Evolutionary conservation across 2,329 filamentous ascomycete genomes (phyloP).

Genomic region (Emmonsiellopsis sp.): DNA sequence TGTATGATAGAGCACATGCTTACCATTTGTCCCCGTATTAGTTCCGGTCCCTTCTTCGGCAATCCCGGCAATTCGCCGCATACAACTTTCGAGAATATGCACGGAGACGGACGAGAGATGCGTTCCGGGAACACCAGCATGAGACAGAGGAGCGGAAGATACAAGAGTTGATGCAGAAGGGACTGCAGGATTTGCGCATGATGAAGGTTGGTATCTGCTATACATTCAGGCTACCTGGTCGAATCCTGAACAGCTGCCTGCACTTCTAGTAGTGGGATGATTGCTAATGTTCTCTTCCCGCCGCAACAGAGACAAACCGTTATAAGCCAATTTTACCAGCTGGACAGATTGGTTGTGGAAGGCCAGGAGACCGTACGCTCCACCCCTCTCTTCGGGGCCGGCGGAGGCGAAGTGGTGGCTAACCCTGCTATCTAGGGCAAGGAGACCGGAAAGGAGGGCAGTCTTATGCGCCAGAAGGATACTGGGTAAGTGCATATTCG

Average conservation of each 20-base stretch:
- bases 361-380: constrained; percentile 63
- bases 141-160: constrained; percentile 66
- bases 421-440: constrained; percentile 46
- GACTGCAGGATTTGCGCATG: constrained; percentile 73
- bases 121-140: constrained; percentile 70
- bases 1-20: background rate
- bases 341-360: constrained; percentile 87
- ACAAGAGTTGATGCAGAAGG: constrained; percentile 84
- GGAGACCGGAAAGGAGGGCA: constrained; percentile 53
- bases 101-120: constrained; percentile 77
- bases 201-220: constrained; percentile 63
- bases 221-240: background rate
- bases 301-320: constrained; percentile 74
- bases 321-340: constrained; percentile 88
- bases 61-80: constrained; percentile 74
- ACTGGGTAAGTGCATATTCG: constrained; percentile 50
- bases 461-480: constrained; percentile 64
- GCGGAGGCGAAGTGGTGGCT: background rate
- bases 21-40: constrained; percentile 26
- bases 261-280: background rate
- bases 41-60: constrained; percentile 88
- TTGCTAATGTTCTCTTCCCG: constrained; percentile 4
- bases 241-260: background rate
- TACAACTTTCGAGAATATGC: constrained; percentile 99
- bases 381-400: background rate